Percentiles rank a stretch among this genome's conserved stretches.
Evolutionary conservation across 2,329 filamentous ascomycete genomes (phyloP).

Genomic region (Penicillium sp.): DNA sequence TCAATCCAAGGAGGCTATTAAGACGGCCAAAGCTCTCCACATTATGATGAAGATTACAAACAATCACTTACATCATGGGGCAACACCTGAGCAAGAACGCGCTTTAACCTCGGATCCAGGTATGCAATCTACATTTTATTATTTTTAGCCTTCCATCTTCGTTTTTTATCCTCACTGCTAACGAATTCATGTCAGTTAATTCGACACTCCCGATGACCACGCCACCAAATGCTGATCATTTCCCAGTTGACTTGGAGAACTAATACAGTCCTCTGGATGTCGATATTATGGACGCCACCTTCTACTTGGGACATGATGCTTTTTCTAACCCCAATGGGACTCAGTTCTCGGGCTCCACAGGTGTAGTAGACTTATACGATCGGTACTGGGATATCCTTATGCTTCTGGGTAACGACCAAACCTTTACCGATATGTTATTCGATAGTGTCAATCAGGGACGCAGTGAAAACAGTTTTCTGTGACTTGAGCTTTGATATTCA

Average conservation of each 20-base stretch:
- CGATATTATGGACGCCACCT: slow-evolving; percentile 18
- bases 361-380: slow-evolving; percentile 18
- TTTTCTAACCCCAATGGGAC: background rate
- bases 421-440: background rate
- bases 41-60: slow-evolving; percentile 19
- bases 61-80: slow-evolving; percentile 18
- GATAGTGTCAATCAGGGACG: background rate
- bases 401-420: slow-evolving; percentile 15
- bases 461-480: background rate
- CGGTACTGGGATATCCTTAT: slow-evolving; percentile 20
- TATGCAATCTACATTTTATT: background rate
- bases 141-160: background rate
- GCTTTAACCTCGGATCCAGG: background rate
- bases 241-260: background rate
- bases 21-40: slow-evolving; percentile 17
- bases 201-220: background rate
- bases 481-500: too few species aligned
- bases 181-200: background rate
- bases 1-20: slow-evolving; percentile 18
- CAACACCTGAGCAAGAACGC: slow-evolving; percentile 12
- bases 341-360: slow-evolving; percentile 13
- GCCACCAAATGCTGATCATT: background rate
- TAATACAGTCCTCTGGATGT: slow-evolving; percentile 15
- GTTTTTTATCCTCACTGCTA: background rate
- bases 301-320: slow-evolving; percentile 16